Evolutionary conservation across 768 basidiomycete species (phyloP).

Genomic region (Termitomyces titanicus): DNA sequence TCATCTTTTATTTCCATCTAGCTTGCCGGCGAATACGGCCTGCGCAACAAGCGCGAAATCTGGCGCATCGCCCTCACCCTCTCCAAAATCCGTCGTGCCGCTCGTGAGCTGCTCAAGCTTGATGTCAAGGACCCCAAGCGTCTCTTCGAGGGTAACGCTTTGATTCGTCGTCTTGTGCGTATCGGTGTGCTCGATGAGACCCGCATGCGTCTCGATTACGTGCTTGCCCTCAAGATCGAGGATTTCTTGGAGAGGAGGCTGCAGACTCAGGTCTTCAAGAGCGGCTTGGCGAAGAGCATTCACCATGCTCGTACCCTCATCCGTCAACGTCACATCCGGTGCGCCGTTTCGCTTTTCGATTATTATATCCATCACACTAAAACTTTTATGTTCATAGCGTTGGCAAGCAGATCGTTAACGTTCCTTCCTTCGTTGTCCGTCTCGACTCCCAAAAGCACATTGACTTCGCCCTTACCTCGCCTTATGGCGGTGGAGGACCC

Average conservation of each 20-base stretch:
- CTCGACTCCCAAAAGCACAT: constrained; percentile 99
- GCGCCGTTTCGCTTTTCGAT: constrained; percentile 21
- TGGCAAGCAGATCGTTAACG: constrained; percentile 98
- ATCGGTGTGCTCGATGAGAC: constrained; percentile 99
- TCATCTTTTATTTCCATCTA: constrained; percentile 26
- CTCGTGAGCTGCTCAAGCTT: constrained; percentile 99
- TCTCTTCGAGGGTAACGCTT: constrained; percentile 98
- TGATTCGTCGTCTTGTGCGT: constrained; percentile 93
- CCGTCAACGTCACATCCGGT: constrained; percentile 98
- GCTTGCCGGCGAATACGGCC: constrained; percentile 99
- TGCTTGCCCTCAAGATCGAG: constrained; percentile 97
- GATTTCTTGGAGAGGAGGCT: constrained; percentile 99
- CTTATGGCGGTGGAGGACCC: constrained; percentile 90
- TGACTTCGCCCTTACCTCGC: constrained; percentile 96
- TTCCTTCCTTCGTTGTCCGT: constrained; percentile 98
- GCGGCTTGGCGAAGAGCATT: constrained; percentile 94
- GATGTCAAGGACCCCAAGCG: constrained; percentile 99
- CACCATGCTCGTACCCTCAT: constrained; percentile 99
- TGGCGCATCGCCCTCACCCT: constrained; percentile 98
- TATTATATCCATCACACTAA: neutral
- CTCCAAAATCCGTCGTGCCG: constrained; percentile 99
- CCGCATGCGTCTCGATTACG: constrained; percentile 99
- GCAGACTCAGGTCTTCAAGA: constrained; percentile 99
- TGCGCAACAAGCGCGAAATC: constrained; percentile 99
- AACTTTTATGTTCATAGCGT: constrained; percentile 52